These are phyloP conservation scores for Hypoxylon perforatum DNA, from an alignment of 495 filamentous ascomycete species.

Conservation along the genomic window DNA sequence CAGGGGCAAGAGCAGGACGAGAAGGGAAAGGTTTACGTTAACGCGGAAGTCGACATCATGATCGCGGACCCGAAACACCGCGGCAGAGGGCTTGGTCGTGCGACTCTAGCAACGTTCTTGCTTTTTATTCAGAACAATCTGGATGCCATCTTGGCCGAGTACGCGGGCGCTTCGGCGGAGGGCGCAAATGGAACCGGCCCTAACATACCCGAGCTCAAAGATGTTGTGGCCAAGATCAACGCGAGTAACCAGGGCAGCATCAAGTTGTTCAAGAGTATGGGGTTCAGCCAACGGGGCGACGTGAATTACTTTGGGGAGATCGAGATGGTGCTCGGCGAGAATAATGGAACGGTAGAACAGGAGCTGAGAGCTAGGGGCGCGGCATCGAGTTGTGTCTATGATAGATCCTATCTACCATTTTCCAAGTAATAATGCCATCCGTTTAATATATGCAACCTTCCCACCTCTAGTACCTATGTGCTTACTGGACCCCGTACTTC, in stretches of 20 bases:
- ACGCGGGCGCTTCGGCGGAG: constrained; percentile 43
- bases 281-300: constrained; percentile 56
- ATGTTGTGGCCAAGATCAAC: constrained; percentile 61
- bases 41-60: constrained; percentile 91
- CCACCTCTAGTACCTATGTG: too few relatives aligned
- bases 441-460: neutral
- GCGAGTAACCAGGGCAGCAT: constrained; percentile 53
- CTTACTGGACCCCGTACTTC: constrained; percentile 56
- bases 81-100: constrained; percentile 72
- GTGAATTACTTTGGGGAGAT: constrained; percentile 65
- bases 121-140: constrained; percentile 66
- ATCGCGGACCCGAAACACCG: constrained; percentile 71
- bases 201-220: constrained; percentile 37
- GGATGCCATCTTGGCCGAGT: constrained; percentile 69
- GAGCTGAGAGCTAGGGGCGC: neutral
- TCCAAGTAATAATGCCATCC: too few relatives aligned
- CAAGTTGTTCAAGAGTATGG: constrained; percentile 57
- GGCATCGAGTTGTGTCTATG: constrained; percentile 19
- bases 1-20: constrained; percentile 26
- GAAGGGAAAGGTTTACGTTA: constrained; percentile 40
- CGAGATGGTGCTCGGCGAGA: constrained; percentile 49
- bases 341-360: neutral
- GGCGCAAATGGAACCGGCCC: neutral
- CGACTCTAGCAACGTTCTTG: constrained; percentile 74
- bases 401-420: constrained; percentile 23